Percentiles rank a stretch among this genome's conserved stretches.
phyloP scores from a whole-genome alignment of 1,139 yeast genomes.

The Zygosaccharomyces pseudobailii region DNA sequence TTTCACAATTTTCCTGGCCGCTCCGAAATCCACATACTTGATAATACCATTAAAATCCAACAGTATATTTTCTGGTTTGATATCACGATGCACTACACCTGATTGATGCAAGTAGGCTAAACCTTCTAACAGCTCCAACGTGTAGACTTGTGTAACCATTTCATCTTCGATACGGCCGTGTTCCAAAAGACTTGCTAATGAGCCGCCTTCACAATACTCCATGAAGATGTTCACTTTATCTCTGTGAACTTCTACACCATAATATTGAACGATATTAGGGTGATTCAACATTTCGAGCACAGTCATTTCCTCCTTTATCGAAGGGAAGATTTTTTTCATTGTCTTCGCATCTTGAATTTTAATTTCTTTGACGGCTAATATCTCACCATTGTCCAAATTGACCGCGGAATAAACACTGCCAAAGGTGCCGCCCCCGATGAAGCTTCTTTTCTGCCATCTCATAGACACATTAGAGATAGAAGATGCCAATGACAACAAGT shows the following conservation, averaged over 20 bases:
- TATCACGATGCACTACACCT: slow-evolving; percentile 95
- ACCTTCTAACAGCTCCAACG: slow-evolving; percentile 92
- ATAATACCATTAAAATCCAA: slow-evolving; percentile 90
- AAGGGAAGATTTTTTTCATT: slow-evolving; percentile 77
- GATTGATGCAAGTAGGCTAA: slow-evolving; percentile 89
- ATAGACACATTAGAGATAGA: slow-evolving; percentile 87
- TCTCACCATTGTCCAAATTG: slow-evolving; percentile 90
- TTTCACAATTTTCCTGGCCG: slow-evolving; percentile 87
- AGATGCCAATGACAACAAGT: slow-evolving; percentile 79
- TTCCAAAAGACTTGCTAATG: slow-evolving; percentile 73
- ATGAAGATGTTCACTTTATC: slow-evolving; percentile 93
- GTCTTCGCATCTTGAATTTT: slow-evolving; percentile 86
- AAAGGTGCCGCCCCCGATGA: slow-evolving; percentile 93
- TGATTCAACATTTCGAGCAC: slow-evolving; percentile 91
- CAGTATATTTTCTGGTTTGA: slow-evolving; percentile 90
- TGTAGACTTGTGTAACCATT: slow-evolving; percentile 83
- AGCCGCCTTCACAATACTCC: slow-evolving; percentile 98
- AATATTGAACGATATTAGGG: slow-evolving; percentile 93
- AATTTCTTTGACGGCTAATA: slow-evolving; percentile 95
- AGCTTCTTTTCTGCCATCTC: slow-evolving; percentile 95
- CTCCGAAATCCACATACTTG: slow-evolving; percentile 95
- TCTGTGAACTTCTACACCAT: slow-evolving; percentile 95
- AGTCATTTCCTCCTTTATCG: slow-evolving; percentile 93
- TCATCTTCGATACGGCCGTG: slow-evolving; percentile 97
- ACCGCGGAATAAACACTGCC: slow-evolving; percentile 93